These are phyloP conservation scores for Phanerochaete sordida DNA, from an alignment of 768 basidiomycete species.

Conservation along the genomic window DNA sequence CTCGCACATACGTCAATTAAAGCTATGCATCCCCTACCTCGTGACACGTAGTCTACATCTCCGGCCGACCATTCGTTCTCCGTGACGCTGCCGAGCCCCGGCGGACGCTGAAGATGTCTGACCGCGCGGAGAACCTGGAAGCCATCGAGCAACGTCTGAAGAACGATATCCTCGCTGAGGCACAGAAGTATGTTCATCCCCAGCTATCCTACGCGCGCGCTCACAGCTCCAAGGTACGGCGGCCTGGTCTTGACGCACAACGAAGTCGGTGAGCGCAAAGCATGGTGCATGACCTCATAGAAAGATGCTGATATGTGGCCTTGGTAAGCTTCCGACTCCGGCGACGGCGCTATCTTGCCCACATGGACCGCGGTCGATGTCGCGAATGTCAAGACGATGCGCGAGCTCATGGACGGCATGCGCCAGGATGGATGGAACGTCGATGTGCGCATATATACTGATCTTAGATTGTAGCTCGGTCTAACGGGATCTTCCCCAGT, in stretches of 20 bases:
- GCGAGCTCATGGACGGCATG: constrained; percentile 83
- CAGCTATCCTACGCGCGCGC: neutral
- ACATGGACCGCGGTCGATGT: constrained; percentile 93
- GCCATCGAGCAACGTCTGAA: constrained; percentile 88
- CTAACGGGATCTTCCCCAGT: constrained; percentile 36
- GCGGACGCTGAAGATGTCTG: constrained; percentile 74
- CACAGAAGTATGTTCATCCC: constrained; percentile 47
- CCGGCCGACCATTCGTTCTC: constrained; percentile 89
- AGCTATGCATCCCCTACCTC: neutral
- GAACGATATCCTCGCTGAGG: constrained; percentile 87
- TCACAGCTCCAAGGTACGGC: constrained; percentile 56
- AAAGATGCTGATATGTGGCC: neutral
- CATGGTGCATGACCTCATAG: neutral
- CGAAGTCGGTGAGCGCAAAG: constrained; percentile 61
- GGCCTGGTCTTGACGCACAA: constrained; percentile 93
- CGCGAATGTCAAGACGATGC: constrained; percentile 78
- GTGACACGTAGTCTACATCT: constrained; percentile 65
- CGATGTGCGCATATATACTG: constrained; percentile 45
- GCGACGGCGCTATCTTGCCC: constrained; percentile 80
- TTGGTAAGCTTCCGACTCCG: constrained; percentile 40
- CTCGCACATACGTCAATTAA: neutral
- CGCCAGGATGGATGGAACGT: constrained; percentile 85
- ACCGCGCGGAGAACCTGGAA: constrained; percentile 93
- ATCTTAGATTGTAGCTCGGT: neutral
- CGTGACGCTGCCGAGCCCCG: constrained; percentile 84